A percentile compares a stretch with the other conserved stretches of the same genome.
phyloP scores from a whole-genome alignment of 257 asterid genomes.

The Dorcoceras hygrometricum region DNA sequence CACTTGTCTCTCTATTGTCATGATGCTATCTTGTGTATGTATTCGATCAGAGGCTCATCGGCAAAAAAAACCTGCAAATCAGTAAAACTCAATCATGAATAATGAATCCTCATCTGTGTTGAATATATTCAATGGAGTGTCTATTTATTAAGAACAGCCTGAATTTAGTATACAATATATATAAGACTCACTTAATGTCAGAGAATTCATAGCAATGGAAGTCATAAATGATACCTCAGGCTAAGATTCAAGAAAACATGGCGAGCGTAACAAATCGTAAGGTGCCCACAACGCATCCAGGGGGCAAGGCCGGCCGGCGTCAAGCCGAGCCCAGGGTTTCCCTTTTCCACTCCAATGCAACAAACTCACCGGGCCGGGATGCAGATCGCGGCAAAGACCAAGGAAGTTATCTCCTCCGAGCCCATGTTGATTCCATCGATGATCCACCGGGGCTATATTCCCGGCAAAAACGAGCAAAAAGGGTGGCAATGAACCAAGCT shows the following conservation, averaged over 20 bases:
- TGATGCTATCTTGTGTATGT: conserved; percentile 17
- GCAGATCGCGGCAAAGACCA: conserved; percentile 81
- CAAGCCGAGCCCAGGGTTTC: conserved; percentile 87
- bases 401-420: conserved; percentile 89
- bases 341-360: conserved; percentile 99
- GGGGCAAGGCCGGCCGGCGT: conserved; percentile 71
- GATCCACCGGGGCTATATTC: conserved; percentile 81
- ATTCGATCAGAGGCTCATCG: too few relatives aligned
- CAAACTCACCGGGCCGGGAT: conserved; percentile 88
- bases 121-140: too few relatives aligned
- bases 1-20: conserved; percentile 66
- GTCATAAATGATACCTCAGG: too few relatives aligned
- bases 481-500: conserved; percentile 89
- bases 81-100: too few relatives aligned
- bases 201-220: too few relatives aligned
- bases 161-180: too few relatives aligned
- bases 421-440: conserved; percentile 97
- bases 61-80: conserved; percentile 26
- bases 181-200: too few relatives aligned
- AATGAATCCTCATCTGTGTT: too few relatives aligned
- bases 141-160: too few relatives aligned
- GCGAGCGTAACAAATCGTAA: conserved; percentile 64
- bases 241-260: conserved; percentile 60
- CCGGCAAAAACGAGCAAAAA: conserved; percentile 88
- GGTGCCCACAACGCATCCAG: conserved; percentile 93